Base-by-base conservation (phyloP, 495 filamentous ascomycete species). In the Elaphomyces granulatus region DNA sequence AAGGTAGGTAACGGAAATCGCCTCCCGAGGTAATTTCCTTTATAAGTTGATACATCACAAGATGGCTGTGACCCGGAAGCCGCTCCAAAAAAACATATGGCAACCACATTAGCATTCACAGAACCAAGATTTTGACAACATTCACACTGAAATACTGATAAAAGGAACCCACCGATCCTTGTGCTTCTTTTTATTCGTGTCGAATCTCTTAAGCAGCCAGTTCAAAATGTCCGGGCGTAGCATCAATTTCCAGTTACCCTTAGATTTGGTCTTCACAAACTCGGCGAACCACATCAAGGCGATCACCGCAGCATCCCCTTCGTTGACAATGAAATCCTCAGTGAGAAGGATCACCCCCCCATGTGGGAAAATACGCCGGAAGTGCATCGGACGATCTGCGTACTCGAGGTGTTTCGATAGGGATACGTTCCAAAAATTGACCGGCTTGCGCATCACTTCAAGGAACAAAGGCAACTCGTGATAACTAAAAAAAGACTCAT, bases 261-360 rank as follows among this genome's bases (percentile, higher is more conserved):
- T 44, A 15, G 46, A 44, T 23, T 53, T 58, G 2, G 37, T 45
- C 16, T 35, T 47, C 2, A 23, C 17, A 16, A 38, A 46, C 2
- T 51, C 45, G n/a, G 33, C 33, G 37, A 80, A 80, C 76, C 76
- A 82, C 1, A 56, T 50, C 3, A 83, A 44, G n/a, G 81, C 60
- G 3, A 67, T 52, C 8, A 61, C 50, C 2, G 74, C 59, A 31
- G 56, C 64, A 2, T 60, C 48, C 1, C 72, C 68, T 16, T 77
- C 67, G 0, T 59, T 59, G 40, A 74, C 45, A 30, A 75, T 55
- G 32, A 80, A 68, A 40, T 77, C 78, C 26, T 80, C 76, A 0
- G 79, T 79, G 3, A 86, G 47, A 0, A 84, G 52, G 16, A 79
- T 68, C 1, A 64, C 73, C 3, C 58, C 54, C 3, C 78, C 75